Conservation (phyloP, 805 yeast genomes). For the Candida odintsovae region DNA sequence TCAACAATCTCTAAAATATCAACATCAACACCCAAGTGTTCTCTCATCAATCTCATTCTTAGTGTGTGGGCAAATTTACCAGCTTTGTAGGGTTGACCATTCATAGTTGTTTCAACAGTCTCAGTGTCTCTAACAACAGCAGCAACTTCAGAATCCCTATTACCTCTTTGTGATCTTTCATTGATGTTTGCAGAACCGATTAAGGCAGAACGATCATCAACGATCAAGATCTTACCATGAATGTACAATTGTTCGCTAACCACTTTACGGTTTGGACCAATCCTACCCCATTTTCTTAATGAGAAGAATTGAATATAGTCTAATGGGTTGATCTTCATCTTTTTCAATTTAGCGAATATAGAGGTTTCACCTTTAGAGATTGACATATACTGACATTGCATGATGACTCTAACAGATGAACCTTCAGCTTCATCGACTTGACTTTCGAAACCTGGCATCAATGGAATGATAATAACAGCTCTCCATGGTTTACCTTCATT, state of each 20-base stretch:
- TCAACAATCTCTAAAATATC: slow-evolving; percentile 81
- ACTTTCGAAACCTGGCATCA: slow-evolving; percentile 96
- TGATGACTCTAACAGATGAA: slow-evolving; percentile 88
- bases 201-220: slow-evolving; percentile 88
- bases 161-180: slow-evolving; percentile 93
- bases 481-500: slow-evolving; percentile 75
- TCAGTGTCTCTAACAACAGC: slow-evolving; percentile 82
- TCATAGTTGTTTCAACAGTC: slow-evolving; percentile 62
- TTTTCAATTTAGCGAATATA: slow-evolving; percentile 74
- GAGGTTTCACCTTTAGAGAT: slow-evolving; percentile 87
- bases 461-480: slow-evolving; percentile 86
- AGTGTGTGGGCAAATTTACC: slow-evolving; percentile 86
- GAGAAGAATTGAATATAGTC: slow-evolving; percentile 91
- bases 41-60: slow-evolving; percentile 90
- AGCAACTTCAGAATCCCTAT: slow-evolving; percentile 91
- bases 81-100: slow-evolving; percentile 74
- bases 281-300: slow-evolving; percentile 90
- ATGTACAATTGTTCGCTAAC: slow-evolving; percentile 90
- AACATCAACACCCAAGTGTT: slow-evolving; percentile 91
- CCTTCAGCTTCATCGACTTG: slow-evolving; percentile 93
- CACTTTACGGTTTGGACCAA: slow-evolving; percentile 67
- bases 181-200: slow-evolving; percentile 97
- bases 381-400: slow-evolving; percentile 94
- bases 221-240: slow-evolving; percentile 88
- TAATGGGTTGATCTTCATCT: slow-evolving; percentile 80